A percentile compares a stretch with the other conserved stretches of the same genome.
phyloP scores from a whole-genome alignment of 495 filamentous ascomycete species.

The Penicillium roqueforti region DNA sequence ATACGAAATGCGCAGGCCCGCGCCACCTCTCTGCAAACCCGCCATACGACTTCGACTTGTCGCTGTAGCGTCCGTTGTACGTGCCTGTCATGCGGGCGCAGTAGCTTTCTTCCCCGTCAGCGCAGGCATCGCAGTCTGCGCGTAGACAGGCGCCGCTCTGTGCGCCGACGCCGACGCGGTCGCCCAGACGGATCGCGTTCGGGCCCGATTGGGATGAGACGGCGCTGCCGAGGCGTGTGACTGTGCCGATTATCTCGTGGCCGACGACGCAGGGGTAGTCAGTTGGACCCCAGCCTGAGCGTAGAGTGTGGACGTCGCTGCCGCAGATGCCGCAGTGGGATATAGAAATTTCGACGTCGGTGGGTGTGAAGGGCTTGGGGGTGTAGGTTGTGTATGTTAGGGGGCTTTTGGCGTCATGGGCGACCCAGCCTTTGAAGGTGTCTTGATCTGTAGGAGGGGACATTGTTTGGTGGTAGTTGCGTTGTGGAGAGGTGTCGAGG shows the following conservation, averaged over 20 bases:
- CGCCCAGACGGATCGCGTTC: conserved; percentile 61
- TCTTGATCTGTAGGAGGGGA: conserved; percentile 13
- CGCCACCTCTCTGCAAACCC: conserved; percentile 70
- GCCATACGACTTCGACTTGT: conserved; percentile 58
- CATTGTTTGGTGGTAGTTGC: conserved; percentile 14
- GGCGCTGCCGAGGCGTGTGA: conserved; percentile 58
- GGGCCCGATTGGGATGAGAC: conserved; percentile 16
- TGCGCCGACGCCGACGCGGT: conserved; percentile 83
- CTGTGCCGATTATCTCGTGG: conserved; percentile 81
- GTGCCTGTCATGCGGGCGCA: conserved; percentile 62
- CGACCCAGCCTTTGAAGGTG: conserved; percentile 80
- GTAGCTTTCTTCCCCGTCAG: conserved; percentile 58
- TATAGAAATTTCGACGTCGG: conserved; percentile 60
- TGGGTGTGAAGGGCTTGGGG: conserved; percentile 74
- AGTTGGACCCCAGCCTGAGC: conserved; percentile 67
- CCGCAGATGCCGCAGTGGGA: conserved; percentile 85
- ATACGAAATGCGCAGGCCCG: conserved; percentile 67
- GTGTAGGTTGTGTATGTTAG: conserved; percentile 68
- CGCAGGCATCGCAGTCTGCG: conserved; percentile 66
- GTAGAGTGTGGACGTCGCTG: conserved; percentile 69
- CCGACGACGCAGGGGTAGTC: conserved; percentile 72
- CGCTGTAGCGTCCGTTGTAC: conserved; percentile 62
- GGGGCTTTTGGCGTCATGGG: conserved; percentile 62
- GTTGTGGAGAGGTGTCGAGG: conserved; percentile 6
- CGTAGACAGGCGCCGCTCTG: conserved; percentile 66